Conservation (phyloP, 495 filamentous ascomycete genomes). For the Entonaema liquescens region DNA sequence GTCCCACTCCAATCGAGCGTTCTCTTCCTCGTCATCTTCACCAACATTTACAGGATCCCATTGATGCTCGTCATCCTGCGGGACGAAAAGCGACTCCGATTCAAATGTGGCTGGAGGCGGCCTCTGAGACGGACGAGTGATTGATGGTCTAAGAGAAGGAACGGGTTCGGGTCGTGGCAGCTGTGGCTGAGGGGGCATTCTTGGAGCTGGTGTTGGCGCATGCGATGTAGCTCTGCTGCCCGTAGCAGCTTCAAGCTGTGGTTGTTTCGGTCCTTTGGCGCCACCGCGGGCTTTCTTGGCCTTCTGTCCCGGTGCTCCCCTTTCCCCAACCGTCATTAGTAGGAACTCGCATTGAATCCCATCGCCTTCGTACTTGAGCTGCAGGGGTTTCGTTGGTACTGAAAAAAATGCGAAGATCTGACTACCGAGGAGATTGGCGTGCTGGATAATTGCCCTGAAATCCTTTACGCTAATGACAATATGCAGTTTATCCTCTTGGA, state of each 20-base stretch:
- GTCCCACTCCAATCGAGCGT: conserved; percentile 77
- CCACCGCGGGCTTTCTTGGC: conserved; percentile 48
- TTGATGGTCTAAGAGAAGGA: conserved; percentile 43
- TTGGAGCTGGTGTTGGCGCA: conserved; percentile 37
- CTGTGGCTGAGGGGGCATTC: conserved; percentile 25
- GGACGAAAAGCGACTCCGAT: conserved; percentile 80
- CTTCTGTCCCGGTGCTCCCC: conserved; percentile 54
- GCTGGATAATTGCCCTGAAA: conserved; percentile 86
- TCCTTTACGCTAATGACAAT: conserved; percentile 93
- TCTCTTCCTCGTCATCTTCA: conserved; percentile 70
- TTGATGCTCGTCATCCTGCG: conserved; percentile 74
- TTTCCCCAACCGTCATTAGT: conserved; percentile 92
- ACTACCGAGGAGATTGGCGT: conserved; percentile 79
- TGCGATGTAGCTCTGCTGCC: conserved; percentile 50
- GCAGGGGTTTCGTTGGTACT: conserved; percentile 80
- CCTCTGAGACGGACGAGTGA: conserved; percentile 52
- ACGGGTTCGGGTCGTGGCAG: conserved; percentile 34
- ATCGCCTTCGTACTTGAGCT: conserved; percentile 76
- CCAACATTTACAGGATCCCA: conserved; percentile 86
- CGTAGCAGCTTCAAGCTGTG: conserved; percentile 51
- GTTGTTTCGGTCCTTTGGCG: conserved; percentile 41
- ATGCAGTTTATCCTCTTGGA: conserved; percentile 79
- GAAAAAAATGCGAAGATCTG: conserved; percentile 82
- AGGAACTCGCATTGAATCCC: conserved; percentile 88
- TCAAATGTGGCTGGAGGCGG: conserved; percentile 69